A percentile compares a stretch with the other conserved stretches of the same genome.
phyloP scores from a whole-genome alignment of 805 yeast genomes.

The Yarrowia sp. region DNA sequence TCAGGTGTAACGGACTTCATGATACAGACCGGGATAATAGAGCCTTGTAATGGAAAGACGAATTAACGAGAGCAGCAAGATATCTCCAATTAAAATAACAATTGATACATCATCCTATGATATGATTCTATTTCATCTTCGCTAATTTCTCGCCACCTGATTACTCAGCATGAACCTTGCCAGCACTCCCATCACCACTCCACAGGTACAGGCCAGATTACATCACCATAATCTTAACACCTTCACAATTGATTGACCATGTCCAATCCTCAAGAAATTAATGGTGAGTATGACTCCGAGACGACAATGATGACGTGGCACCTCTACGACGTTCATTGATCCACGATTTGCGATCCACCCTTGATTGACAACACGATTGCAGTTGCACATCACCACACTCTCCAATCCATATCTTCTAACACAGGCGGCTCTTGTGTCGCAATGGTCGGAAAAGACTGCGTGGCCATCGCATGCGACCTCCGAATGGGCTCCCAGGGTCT shows the following conservation, averaged over 20 bases:
- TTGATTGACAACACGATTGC: too few species aligned
- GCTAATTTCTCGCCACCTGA: not conserved
- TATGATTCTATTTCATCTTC: too few species aligned
- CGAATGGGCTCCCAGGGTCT: constrained; percentile 93
- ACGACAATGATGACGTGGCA: not conserved
- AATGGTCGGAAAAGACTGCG: constrained; percentile 98
- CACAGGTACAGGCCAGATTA: constrained; percentile 7
- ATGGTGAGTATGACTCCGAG: constrained; percentile 42
- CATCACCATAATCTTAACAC: constrained; percentile 14
- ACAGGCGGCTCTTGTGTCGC: constrained; percentile 95
- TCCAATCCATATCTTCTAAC: not conserved
- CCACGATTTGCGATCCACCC: not conserved
- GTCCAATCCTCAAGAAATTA: constrained; percentile 53
- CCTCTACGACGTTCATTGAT: not conserved
- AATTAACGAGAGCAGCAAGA: too few species aligned
- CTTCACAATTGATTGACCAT: constrained; percentile 41
- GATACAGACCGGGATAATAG: too few species aligned
- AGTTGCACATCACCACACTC: not conserved
- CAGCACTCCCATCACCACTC: constrained; percentile 12
- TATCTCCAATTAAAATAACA: too few species aligned
- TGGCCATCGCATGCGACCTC: constrained; percentile 95
- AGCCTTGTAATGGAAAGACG: too few species aligned
- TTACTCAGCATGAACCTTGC: constrained; percentile 27
- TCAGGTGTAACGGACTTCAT: too few species aligned
- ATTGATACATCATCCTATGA: too few species aligned